Conservation (phyloP, 768 basidiomycete species). For the Russula brevipes region DNA sequence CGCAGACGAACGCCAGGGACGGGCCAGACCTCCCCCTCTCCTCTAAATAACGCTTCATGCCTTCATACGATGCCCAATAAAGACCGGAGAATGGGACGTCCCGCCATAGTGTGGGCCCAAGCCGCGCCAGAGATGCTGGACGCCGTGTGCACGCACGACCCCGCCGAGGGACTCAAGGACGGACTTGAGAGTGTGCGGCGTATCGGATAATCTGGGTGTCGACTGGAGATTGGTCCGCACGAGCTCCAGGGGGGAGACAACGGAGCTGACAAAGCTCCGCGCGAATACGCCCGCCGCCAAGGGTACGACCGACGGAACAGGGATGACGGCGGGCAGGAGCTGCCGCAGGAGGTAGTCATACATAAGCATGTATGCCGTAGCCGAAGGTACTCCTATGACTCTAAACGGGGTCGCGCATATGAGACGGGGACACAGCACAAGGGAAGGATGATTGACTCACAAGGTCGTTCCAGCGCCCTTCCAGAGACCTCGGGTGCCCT, state of each 20-base stretch:
- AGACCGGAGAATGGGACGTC: slow-evolving; percentile 97
- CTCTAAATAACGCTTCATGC: slow-evolving; percentile 61
- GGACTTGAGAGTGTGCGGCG: slow-evolving; percentile 72
- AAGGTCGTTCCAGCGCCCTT: slow-evolving; percentile 90
- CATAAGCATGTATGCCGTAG: slow-evolving; percentile 91
- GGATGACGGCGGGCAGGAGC: slow-evolving; percentile 55
- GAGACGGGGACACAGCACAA: background rate
- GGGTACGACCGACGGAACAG: slow-evolving; percentile 54
- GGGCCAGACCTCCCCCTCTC: slow-evolving; percentile 51
- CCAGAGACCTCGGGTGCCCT: slow-evolving; percentile 86
- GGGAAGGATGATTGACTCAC: slow-evolving; percentile 42
- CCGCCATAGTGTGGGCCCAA: slow-evolving; percentile 91
- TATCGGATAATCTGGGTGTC: slow-evolving; percentile 63
- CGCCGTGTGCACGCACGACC: slow-evolving; percentile 59
- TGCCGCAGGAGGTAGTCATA: slow-evolving; percentile 81
- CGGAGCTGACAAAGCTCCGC: slow-evolving; percentile 69
- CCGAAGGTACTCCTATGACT: slow-evolving; percentile 85
- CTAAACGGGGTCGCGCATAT: slow-evolving; percentile 38
- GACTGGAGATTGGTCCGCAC: slow-evolving; percentile 92
- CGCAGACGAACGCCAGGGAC: slow-evolving; percentile 79
- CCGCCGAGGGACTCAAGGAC: slow-evolving; percentile 58
- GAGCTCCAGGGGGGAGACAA: slow-evolving; percentile 86
- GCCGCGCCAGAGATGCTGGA: slow-evolving; percentile 80
- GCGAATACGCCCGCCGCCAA: slow-evolving; percentile 79
- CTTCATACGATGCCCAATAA: slow-evolving; percentile 96